Base-by-base conservation (phyloP, 306 rosid genomes). In the Dalbergia cochinchinensis region DNA sequence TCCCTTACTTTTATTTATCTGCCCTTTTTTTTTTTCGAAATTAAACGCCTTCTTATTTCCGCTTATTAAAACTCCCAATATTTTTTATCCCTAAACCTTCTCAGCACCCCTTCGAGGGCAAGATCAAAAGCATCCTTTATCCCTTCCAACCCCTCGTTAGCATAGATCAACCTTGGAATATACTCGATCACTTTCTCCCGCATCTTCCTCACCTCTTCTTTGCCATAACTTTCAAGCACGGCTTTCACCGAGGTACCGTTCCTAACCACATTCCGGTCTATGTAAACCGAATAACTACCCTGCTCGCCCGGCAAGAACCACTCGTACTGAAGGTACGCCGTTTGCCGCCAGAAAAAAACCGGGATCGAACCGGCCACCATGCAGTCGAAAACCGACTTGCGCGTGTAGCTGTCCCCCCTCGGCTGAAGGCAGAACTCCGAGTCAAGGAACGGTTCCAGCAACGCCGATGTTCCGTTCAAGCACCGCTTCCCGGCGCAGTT, bases 331-430 rank as follows among this genome's bases (percentile, higher is more conserved):
- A 78, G 18, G 13, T 88, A 85, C 3, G 91, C 89, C 54, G 73
- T 69, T 33, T 87, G 76, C 87, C 78, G 67, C 91, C 91, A 85
- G 78, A 88, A 88, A 19, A 88, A 85, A 69, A 88, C 89, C 50
- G 91, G 91, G 6, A 88, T 85, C 60, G 89, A 85, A 78, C 91
- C 89, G 12, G 91, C 91, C 11, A 88, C 19, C 86, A 88, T 88
- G 77, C 91, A 88, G 15, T n/a, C n/a, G n/a, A n/a, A n/a, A n/a
- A n/a, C n/a, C n/a, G n/a, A n/a, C n/a, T n/a, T n/a, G n/a, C n/a
- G n/a, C n/a, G n/a, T n/a, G n/a, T n/a, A n/a, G n/a, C n/a, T n/a
- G n/a, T n/a, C n/a, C n/a, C n/a, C n/a, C n/a, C n/a, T n/a, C n/a
- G n/a, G n/a, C n/a, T n/a, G n/a, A n/a, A n/a, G n/a, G n/a, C n/a